Evolutionary conservation across 169 alveolate genomes (phyloP), one percentile per base, ranked within the genome.

Genomic region (Theileria orientalis): DNA sequence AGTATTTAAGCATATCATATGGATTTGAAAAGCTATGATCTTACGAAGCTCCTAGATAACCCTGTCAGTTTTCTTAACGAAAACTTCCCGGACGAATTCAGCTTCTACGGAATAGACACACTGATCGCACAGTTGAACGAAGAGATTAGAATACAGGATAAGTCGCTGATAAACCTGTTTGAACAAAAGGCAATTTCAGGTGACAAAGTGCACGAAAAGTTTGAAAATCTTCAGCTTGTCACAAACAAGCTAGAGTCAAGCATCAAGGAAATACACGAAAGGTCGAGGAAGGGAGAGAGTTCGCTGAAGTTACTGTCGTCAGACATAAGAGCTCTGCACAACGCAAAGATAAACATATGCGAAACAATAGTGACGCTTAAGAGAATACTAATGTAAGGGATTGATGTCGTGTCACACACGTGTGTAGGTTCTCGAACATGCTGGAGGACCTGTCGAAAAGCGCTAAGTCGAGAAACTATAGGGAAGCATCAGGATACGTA

Each of bases 271-370:
- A 69, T 77, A 23, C 72, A 70, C 40, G 64, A 37, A 40, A 82
- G 61, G 41, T 64, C 83, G 8, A 33, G 37, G 75, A 44, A 72
- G 9, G 75, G 86, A 0, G 86, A 77, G 29, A 69, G 73, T 71
- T 77, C 86, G 13, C 82, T 77, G 21, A 77, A 77, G 23, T 35
- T 77, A 9, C 75, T 77, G 27, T 64, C 77, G 27, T 76, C 84
- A 19, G 87, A 79, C 44, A 70, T 79, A 3, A 41, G 83, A 13
- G 87, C 83, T 27, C 64, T 79, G 14, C 67, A 79, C 41, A 69
- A 61, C 21, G 87, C 87, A 21, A 79, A 79, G 40, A 42, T n/a
- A 9, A 79, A 79, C 57, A 79, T 79, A 47, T 79, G 84, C 66
- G 67, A 79, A 35, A 79, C 87, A 37, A 79, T 79, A 9, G 41